Conservation (phyloP, 305 asterid species). For the Solanum hybrid region DNA sequence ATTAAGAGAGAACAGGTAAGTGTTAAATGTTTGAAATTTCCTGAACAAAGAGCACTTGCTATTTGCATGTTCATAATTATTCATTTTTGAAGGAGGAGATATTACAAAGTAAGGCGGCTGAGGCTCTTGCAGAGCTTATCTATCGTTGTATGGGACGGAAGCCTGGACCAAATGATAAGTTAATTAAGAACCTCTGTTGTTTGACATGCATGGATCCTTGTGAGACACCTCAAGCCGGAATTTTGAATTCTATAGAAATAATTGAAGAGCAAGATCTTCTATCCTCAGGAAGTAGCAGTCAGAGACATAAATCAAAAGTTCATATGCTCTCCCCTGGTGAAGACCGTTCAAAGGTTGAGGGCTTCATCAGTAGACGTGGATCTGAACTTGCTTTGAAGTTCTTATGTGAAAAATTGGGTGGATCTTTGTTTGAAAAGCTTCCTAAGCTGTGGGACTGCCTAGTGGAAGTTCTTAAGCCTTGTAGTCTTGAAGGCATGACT, state of each 20-base stretch:
- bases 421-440: slow-evolving; percentile 72
- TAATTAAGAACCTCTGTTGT: slow-evolving; percentile 75
- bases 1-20: slow-evolving; percentile 89
- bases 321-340: slow-evolving; percentile 70
- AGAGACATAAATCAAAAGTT: slow-evolving; percentile 59
- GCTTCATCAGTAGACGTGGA: slow-evolving; percentile 89
- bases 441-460: slow-evolving; percentile 96
- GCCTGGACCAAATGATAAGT: slow-evolving; percentile 95
- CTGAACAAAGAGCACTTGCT: slow-evolving; percentile 8
- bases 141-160: slow-evolving; percentile 72
- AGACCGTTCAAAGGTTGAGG: slow-evolving; percentile 85
- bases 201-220: slow-evolving; percentile 89
- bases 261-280: slow-evolving; percentile 90
- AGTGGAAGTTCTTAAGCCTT: slow-evolving; percentile 84
- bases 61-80: slow-evolving; percentile 20
- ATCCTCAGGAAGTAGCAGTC: slow-evolving; percentile 51
- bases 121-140: slow-evolving; percentile 89
- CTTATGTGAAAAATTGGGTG: slow-evolving; percentile 79
- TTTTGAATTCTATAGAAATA: slow-evolving; percentile 65
- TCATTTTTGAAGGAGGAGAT: slow-evolving; percentile 73
- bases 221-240: slow-evolving; percentile 94
- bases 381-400: slow-evolving; percentile 87
- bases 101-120: slow-evolving; percentile 90
- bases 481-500: slow-evolving; percentile 46
- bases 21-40: slow-evolving; percentile 2